Conservation (phyloP, 2,329 filamentous ascomycete species). For the Zymoseptoria pseudotritici region DNA sequence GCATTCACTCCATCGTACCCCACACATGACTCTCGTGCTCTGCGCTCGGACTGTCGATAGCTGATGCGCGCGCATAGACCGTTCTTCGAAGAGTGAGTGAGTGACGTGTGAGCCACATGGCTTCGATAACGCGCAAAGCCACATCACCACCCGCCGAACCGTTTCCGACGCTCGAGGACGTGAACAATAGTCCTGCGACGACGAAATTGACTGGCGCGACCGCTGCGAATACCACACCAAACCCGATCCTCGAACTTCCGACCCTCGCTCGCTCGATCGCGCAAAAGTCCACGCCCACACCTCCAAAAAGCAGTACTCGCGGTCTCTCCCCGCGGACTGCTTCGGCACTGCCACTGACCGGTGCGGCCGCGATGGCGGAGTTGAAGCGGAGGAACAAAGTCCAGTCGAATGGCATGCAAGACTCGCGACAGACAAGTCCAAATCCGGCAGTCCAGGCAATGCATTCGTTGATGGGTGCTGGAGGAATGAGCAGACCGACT, state of each 20-base stretch:
- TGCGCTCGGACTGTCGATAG: background rate
- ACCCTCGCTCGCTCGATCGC: slow-evolving; percentile 9
- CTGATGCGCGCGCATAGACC: background rate
- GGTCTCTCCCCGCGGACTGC: slow-evolving; percentile 31
- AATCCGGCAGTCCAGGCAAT: slow-evolving; percentile 41
- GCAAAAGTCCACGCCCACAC: slow-evolving; percentile 20
- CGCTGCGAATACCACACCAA: slow-evolving; percentile 18
- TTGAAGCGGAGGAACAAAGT: slow-evolving; percentile 36
- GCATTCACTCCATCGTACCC: background rate
- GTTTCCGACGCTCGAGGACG: slow-evolving; percentile 32
- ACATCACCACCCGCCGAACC: slow-evolving; percentile 35
- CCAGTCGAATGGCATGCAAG: slow-evolving; percentile 9
- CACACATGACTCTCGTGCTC: background rate
- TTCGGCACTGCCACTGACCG: slow-evolving; percentile 33
- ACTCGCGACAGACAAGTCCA: slow-evolving; percentile 39
- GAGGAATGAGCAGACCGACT: slow-evolving; percentile 36
- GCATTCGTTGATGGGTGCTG: slow-evolving; percentile 37
- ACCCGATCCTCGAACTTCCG: background rate
- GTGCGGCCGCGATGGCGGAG: slow-evolving; percentile 42
- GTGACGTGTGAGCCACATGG: slow-evolving; percentile 31
- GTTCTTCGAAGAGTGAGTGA: background rate
- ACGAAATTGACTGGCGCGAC: slow-evolving; percentile 25
- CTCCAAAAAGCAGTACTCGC: slow-evolving; percentile 36
- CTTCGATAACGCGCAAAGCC: slow-evolving; percentile 37
- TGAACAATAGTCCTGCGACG: slow-evolving; percentile 33